Evolutionary conservation across 2,329 filamentous ascomycete genomes (phyloP).

Genomic region (Colletotrichum acutatum): DNA sequence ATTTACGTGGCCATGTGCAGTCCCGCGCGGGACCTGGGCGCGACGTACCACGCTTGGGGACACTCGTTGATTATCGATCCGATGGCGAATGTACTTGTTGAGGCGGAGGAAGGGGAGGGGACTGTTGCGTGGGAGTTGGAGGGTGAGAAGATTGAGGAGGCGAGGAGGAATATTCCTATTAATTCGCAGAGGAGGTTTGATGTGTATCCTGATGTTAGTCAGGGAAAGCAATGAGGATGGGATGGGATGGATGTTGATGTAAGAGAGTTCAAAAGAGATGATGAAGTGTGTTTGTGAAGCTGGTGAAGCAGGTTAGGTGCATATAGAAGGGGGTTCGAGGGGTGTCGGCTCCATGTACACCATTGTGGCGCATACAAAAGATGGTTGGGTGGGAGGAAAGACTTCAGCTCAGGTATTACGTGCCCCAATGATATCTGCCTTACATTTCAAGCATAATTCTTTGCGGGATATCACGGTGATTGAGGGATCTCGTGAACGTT

Average conservation of each 20-base stretch:
- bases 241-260: neutral
- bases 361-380: neutral
- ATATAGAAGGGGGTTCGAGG: neutral
- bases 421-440: neutral
- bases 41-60: constrained; percentile 89
- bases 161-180: constrained; percentile 85
- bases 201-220: constrained; percentile 90
- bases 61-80: constrained; percentile 92
- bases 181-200: constrained; percentile 90
- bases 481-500: neutral
- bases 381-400: neutral
- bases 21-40: constrained; percentile 82
- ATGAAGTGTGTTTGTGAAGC: neutral
- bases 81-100: constrained; percentile 81
- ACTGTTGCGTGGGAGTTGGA: constrained; percentile 80
- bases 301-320: neutral
- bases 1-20: constrained; percentile 93
- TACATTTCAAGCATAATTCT: neutral
- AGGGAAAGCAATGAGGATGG: constrained; percentile 58
- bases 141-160: constrained; percentile 75
- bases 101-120: constrained; percentile 82
- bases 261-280: neutral
- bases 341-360: neutral
- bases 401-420: neutral
- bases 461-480: neutral